Conservation (phyloP, 163 green algal genomes). For the Scenedesmus sp. region DNA sequence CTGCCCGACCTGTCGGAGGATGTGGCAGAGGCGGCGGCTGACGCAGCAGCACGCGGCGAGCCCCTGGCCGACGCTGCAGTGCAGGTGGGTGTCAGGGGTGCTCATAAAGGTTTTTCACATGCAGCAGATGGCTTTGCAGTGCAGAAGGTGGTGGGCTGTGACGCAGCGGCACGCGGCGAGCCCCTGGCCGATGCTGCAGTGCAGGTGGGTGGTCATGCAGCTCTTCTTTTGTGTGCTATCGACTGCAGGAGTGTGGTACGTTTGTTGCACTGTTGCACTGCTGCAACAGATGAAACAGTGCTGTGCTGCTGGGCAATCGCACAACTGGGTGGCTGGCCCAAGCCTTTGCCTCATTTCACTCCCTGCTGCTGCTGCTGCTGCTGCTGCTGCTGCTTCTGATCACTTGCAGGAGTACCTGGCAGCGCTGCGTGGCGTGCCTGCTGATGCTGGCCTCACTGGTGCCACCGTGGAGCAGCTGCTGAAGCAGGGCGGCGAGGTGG, state of each 20-base stretch:
- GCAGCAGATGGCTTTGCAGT: no score
- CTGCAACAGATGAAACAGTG: no score
- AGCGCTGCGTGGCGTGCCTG: constrained; percentile 7
- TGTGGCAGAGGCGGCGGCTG: constrained; percentile 7
- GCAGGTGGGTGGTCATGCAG: no score
- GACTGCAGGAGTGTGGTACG: no score
- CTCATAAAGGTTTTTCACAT: no score
- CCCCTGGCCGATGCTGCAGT: background rate
- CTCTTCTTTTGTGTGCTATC: background rate
- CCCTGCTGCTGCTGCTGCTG: background rate
- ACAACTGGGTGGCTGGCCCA: no score
- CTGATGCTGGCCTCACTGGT: background rate
- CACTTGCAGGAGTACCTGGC: constrained; percentile 21
- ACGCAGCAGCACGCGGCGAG: constrained; percentile 24
- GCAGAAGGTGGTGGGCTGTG: no score
- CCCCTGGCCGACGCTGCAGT: constrained; percentile 21
- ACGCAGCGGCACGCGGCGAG: background rate
- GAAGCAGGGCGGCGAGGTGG: constrained; percentile 4
- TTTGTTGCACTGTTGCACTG: background rate
- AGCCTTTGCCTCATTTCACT: no score
- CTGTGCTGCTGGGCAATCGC: background rate
- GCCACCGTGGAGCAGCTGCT: constrained; percentile 35
- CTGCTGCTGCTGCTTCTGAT: background rate
- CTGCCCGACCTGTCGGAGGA: constrained; percentile 21
- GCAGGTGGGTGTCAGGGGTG: background rate